phyloP scores from a whole-genome alignment of 495 filamentous ascomycete genomes.

The Ramalina peruviana region DNA sequence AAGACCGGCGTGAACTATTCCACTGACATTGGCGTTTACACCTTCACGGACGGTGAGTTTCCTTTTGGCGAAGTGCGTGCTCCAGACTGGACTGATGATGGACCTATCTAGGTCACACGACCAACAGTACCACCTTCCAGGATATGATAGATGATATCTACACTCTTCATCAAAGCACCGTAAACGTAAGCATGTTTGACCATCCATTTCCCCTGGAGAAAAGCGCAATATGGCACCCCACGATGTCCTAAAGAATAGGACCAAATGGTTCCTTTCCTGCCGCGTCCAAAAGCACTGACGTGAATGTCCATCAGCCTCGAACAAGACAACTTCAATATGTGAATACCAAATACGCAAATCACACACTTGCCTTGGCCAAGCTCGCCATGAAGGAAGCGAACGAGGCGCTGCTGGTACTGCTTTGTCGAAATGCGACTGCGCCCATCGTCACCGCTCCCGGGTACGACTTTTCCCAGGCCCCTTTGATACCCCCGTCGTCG shows the following conservation, averaged over 20 bases:
- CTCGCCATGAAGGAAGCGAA: slow-evolving; percentile 2
- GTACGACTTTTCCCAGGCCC: neutral
- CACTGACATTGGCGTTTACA: slow-evolving; percentile 5
- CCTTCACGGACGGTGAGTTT: slow-evolving; percentile 2
- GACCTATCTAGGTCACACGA: neutral
- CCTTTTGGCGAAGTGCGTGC: too few relatives aligned
- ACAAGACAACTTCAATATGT: neutral
- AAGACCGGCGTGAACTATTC: neutral
- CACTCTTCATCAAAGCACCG: neutral
- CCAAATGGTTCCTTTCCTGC: too few relatives aligned
- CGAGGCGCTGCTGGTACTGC: neutral
- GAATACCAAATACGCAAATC: slow-evolving; percentile 4
- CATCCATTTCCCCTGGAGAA: too few relatives aligned
- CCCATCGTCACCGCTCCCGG: neutral
- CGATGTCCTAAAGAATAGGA: too few relatives aligned
- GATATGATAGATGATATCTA: slow-evolving; percentile 3
- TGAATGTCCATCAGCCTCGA: too few relatives aligned
- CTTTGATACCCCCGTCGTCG: neutral
- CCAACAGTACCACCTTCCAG: neutral
- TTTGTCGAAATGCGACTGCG: neutral
- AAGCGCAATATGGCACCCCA: too few relatives aligned
- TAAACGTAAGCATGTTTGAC: too few relatives aligned
- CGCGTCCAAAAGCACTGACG: too few relatives aligned
- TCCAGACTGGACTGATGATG: too few relatives aligned
- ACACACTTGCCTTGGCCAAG: slow-evolving; percentile 1